A percentile compares a stretch with the other conserved stretches of the same genome.
These are phyloP conservation scores for Phytophthora fragariaefolia DNA, from an alignment of 352 stramenopile species.

Conservation along the genomic window DNA sequence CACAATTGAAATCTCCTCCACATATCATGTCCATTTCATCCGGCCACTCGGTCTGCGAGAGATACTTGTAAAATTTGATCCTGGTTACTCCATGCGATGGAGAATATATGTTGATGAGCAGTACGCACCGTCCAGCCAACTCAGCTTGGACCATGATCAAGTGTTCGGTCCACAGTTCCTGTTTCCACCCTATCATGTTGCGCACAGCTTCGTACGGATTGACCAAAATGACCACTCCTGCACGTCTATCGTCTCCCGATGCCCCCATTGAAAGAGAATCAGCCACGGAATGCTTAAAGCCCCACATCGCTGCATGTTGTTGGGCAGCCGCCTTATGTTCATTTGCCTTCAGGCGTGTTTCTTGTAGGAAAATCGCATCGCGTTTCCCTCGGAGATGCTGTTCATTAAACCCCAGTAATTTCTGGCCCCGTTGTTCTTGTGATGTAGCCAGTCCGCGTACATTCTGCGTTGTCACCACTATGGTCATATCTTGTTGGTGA, in stretches of 20 bases:
- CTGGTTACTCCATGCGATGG: too few relatives aligned
- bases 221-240: neutral
- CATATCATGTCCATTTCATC: too few relatives aligned
- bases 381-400: neutral
- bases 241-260: neutral
- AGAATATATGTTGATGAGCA: neutral
- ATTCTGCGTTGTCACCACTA: neutral
- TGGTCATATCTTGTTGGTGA: neutral
- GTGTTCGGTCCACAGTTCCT: neutral
- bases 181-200: neutral
- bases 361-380: neutral
- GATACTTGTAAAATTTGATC: too few relatives aligned
- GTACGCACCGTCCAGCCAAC: neutral
- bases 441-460: neutral
- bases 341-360: neutral
- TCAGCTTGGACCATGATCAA: neutral
- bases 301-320: neutral
- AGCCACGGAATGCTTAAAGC: neutral
- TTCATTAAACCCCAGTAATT: neutral
- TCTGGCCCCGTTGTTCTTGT: neutral
- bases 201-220: neutral
- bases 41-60: too few relatives aligned
- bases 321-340: neutral
- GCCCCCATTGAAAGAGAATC: neutral
- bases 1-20: too few relatives aligned